Conservation (phyloP, 805 yeast genomes). For the Danielia reshetovae region DNA sequence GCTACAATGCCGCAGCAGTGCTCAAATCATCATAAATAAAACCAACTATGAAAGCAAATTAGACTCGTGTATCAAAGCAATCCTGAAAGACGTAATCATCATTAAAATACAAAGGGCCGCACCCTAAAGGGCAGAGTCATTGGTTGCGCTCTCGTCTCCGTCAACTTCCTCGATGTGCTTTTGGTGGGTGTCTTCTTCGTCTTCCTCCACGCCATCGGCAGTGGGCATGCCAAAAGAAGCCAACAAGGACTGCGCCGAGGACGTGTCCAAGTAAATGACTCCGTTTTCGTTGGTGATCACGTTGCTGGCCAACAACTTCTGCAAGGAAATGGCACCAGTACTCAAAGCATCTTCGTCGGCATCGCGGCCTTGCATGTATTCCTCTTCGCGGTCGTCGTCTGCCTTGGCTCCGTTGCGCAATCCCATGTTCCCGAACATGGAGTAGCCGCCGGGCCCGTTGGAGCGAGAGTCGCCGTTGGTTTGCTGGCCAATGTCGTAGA, state of each 20-base stretch:
- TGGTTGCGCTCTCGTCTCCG: constrained; percentile 22
- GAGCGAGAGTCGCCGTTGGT: constrained; percentile 18
- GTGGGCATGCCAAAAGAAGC: constrained; percentile 45
- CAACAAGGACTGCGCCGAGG: constrained; percentile 59
- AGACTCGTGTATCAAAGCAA: constrained; percentile 1
- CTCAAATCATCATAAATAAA: too few species aligned
- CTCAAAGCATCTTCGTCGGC: constrained; percentile 21
- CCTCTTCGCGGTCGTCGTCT: constrained; percentile 24
- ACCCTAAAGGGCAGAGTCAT: too few species aligned
- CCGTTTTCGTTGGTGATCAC: constrained; percentile 58
- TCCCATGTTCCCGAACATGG: constrained; percentile 17
- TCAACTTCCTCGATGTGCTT: constrained; percentile 33
- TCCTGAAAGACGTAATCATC: constrained; percentile 12
- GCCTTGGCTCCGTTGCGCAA: constrained; percentile 10
- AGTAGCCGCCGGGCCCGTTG: constrained; percentile 13
- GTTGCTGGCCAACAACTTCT: constrained; percentile 42
- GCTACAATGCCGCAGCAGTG: too few species aligned
- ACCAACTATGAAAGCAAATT: too few species aligned
- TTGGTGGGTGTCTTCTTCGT: constrained; percentile 24
- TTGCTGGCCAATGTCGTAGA: constrained; percentile 49
- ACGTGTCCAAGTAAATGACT: constrained; percentile 59
- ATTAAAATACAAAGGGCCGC: constrained; percentile 11
- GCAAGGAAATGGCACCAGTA: constrained; percentile 40
- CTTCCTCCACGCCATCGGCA: constrained; percentile 22
- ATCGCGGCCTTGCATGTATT: constrained; percentile 22